Base-by-base conservation (phyloP, 768 basidiomycete genomes). In the Hortiboletus campestris region DNA sequence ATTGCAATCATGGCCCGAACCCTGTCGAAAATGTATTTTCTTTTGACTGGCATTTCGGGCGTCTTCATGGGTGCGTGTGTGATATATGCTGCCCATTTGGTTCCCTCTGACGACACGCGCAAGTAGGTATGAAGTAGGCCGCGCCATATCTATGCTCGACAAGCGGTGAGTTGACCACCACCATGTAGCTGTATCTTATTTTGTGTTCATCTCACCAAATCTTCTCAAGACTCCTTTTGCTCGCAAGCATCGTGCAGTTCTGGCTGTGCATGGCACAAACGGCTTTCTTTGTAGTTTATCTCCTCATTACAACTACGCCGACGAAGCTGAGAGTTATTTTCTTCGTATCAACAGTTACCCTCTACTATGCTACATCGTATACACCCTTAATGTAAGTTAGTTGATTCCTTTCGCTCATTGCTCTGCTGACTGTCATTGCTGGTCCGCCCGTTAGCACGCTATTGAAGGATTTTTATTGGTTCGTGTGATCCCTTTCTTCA, bases 391-490 rank as follows among this genome's bases (percentile, higher is more conserved):
- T 40, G 66, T 58, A 39, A 48, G 67, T 39, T 9, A 6, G 17
- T 38, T 51, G 10, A 4, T 44, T 11, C 0, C 17, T 13, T 12
- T 47, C 2, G n/a, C 12, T 29, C 20, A 3, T 29, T 7, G 17
- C n/a, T 10, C 5, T 40, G 39, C 40, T 55, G 25, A 48, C 3
- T 10, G 19, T 17, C 11, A n/a, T 34, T 44, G 6, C 17, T 29
- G 17, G 7, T 42, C 8, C 42, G 6, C 29, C n/a, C 8, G 2
- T n/a, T 13, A 67, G 67, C 58, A 35, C 4, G 34, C 36, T 13
- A 44, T 61, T 12, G 62, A 64, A 59, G 64, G 57, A 16, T n/a
- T 54, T 6, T 45, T 67, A 14, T 25, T 67, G 48, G 66, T 68
- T 7, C 0, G 66, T 59, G 6, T 25, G 10, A 14, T 34, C 16